Evolutionary conservation across 306 rosid genomes (phyloP).

Genomic region (Boehmeria nivea): DNA sequence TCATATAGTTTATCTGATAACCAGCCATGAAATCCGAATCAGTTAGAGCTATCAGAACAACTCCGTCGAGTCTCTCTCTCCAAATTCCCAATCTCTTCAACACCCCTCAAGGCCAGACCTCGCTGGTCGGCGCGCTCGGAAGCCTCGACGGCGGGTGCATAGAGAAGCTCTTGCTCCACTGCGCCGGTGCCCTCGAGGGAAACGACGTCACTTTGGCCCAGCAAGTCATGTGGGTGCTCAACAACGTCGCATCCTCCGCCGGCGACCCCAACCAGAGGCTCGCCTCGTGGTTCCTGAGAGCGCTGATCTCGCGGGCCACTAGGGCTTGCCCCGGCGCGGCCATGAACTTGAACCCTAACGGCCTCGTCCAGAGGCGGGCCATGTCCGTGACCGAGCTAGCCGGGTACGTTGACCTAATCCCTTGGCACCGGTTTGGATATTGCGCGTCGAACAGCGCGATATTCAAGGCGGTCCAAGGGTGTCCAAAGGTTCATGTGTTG

Average conservation of each 20-base stretch:
- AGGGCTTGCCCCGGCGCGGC: conserved; percentile 53
- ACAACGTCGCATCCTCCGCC: conserved; percentile 71
- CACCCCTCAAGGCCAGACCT: conserved; percentile 23
- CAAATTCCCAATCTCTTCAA: conserved; percentile 53
- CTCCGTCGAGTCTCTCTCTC: conserved; percentile 46
- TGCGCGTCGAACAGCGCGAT: conserved; percentile 78
- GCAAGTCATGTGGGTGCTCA: conserved; percentile 98
- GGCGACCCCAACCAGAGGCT: conserved; percentile 95
- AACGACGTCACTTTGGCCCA: conserved; percentile 86
- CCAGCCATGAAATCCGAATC: conserved; percentile 63
- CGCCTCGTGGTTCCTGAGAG: conserved; percentile 84
- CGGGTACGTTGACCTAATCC: conserved; percentile 93
- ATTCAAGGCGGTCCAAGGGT: conserved; percentile 59
- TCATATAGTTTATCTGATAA: background rate
- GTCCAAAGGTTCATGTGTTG: conserved; percentile 56
- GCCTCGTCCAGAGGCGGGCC: conserved; percentile 45
- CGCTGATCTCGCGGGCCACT: conserved; percentile 76
- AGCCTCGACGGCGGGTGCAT: conserved; percentile 83
- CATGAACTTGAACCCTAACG: conserved; percentile 50
- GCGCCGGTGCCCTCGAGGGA: conserved; percentile 83
- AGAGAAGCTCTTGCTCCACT: conserved; percentile 83
- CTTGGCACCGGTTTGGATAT: conserved; percentile 90
- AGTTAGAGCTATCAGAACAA: conserved; percentile 33
- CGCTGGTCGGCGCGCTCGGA: conserved; percentile 68
- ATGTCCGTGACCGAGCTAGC: conserved; percentile 83